Percentiles rank a stretch among this genome's conserved stretches.
Conservation (phyloP, 306 rosid genomes). For the Quercus rubra region DNA sequence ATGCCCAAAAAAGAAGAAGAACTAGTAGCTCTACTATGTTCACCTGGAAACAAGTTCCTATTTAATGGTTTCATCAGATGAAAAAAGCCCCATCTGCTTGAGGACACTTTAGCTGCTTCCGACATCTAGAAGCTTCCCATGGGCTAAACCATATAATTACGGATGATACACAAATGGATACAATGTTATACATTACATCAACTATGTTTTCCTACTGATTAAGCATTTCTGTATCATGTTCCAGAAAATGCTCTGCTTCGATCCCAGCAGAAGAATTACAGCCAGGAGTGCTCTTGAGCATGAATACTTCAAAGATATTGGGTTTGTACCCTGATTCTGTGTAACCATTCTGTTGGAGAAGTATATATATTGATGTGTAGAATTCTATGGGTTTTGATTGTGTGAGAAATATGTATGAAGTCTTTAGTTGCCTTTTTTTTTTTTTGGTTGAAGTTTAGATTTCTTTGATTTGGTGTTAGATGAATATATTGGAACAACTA, state of each 20-base stretch:
- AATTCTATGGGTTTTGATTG: constrained; percentile 49
- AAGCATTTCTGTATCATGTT: constrained; percentile 15
- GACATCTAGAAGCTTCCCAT: not conserved
- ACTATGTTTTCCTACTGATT: not conserved
- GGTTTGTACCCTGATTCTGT: constrained; percentile 67
- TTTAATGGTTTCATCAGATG: not conserved
- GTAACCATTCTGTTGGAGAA: constrained; percentile 22
- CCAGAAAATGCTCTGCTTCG: constrained; percentile 98
- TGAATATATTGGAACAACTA: constrained; percentile 24
- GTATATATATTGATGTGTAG: constrained; percentile 68
- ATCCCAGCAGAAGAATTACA: constrained; percentile 86
- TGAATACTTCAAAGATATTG: constrained; percentile 90
- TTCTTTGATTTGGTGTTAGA: constrained; percentile 20
- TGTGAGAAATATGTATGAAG: constrained; percentile 58
- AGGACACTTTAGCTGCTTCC: not conserved
- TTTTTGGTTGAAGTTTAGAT: not conserved
- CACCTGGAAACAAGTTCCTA: not conserved
- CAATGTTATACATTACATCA: not conserved
- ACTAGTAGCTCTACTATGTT: not conserved
- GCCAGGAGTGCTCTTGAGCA: constrained; percentile 97
- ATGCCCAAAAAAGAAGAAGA: not conserved
- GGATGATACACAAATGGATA: not conserved
- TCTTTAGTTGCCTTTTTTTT: constrained; percentile 9
- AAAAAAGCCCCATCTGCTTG: not conserved
- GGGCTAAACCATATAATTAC: not conserved